Base-by-base conservation (phyloP, 768 basidiomycete genomes). In the Lepiota venenata region DNA sequence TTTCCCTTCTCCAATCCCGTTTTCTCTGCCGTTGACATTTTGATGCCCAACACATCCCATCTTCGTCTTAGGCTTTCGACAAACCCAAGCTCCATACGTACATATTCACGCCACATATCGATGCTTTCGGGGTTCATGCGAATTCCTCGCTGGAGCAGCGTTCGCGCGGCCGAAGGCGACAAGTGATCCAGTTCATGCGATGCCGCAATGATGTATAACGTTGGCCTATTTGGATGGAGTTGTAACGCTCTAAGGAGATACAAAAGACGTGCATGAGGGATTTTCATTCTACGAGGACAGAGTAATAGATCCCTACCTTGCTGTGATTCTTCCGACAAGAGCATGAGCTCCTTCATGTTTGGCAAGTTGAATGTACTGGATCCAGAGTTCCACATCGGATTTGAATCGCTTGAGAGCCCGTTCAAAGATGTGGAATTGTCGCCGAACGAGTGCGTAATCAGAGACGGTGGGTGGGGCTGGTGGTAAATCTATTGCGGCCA, bases 341-440 rank as follows among this genome's bases (percentile, higher is more conserved):
- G 88, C 82, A 14, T 82, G 75, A 42, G 93, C 93, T 0, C 84
- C 83, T 64, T 92, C 86, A 43, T 82, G 77, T 67, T 91, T 87
- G 1, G 93, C 93, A 18, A 92, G 78, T 54, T 91, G 78, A 45
- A 95, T 84, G 64, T 96, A 97, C 59, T 94, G 87, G 45, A 90
- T 73, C 94, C 94, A 98, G 8, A 95, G 77, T 3, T 78, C 84
- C 4, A 96, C 77, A 66, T 98, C 94, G 9, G 80, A 80, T 62
- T 91, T 92, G 80, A 98, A 97, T 63, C 87, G 89, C 65, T 81
- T 85, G 18, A 94, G 75, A 1, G 91, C 94, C 16, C 94, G 83
- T 67, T 96, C 92, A 60, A 96, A 93, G 54, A 96, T 92, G 57
- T 91, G 87, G 66, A 92, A 87, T 63, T 93, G 88, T 60, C 93